Percentiles rank a stretch among this genome's conserved stretches.
Conservation (phyloP, 2,329 filamentous ascomycete genomes). For the Capronia epimyces region DNA sequence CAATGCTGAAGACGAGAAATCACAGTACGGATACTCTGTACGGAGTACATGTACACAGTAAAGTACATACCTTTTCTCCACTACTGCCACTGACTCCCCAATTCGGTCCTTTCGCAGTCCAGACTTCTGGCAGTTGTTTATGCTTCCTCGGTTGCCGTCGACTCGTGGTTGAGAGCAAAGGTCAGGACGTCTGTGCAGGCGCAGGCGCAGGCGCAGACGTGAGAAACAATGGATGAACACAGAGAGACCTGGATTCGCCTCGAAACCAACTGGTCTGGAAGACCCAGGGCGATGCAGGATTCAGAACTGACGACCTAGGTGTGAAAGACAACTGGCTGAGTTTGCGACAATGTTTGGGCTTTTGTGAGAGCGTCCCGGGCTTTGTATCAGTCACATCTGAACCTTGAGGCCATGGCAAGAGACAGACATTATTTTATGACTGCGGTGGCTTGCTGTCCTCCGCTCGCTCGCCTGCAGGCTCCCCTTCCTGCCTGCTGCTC, state of each 20-base stretch:
- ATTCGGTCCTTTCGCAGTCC: neutral
- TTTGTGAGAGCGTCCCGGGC: constrained; percentile 9
- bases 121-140: too few species aligned
- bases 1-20: too few species aligned
- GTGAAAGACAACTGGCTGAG: constrained; percentile 14
- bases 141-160: too few species aligned
- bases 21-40: too few species aligned
- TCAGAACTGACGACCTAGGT: constrained; percentile 3
- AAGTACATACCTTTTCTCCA: too few species aligned
- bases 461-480: neutral
- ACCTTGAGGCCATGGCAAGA: neutral
- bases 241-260: too few species aligned
- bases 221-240: too few species aligned
- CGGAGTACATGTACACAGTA: too few species aligned
- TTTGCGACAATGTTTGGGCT: constrained; percentile 17
- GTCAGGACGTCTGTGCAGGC: too few species aligned
- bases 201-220: too few species aligned
- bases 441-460: neutral
- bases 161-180: too few species aligned
- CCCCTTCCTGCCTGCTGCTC: neutral
- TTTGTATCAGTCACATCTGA: neutral
- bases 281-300: neutral
- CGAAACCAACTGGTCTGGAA: neutral
- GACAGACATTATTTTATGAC: neutral
- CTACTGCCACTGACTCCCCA: neutral